Evolutionary conservation across 495 filamentous ascomycete genomes (phyloP).

Genomic region (Daldinia caldariorum): DNA sequence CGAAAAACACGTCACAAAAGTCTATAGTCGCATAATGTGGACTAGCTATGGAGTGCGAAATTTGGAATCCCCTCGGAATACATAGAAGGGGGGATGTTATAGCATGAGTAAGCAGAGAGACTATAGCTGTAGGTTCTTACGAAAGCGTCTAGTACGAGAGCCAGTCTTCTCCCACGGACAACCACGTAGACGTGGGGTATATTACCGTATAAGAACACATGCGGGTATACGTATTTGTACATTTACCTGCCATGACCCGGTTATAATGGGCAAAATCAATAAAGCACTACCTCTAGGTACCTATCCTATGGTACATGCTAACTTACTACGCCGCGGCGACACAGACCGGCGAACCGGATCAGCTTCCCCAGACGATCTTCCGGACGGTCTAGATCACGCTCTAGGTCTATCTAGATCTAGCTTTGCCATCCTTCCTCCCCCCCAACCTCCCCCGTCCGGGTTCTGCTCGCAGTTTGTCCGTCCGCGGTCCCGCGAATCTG

Average conservation of each 20-base stretch:
- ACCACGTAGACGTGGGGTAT: neutral
- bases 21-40: too few species aligned
- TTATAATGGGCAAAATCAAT: neutral
- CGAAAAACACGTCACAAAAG: too few species aligned
- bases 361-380: constrained; percentile 36
- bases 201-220: neutral
- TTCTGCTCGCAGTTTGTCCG: constrained; percentile 11
- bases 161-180: too few species aligned
- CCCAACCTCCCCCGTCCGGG: constrained; percentile 21
- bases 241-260: too few species aligned
- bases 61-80: too few species aligned
- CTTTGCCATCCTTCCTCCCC: neutral
- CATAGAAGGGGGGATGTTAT: too few species aligned
- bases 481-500: constrained; percentile 39
- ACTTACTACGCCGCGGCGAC: constrained; percentile 19
- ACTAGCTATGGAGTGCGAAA: too few species aligned
- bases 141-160: too few species aligned
- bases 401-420: constrained; percentile 45
- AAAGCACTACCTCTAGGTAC: neutral
- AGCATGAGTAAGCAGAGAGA: too few species aligned
- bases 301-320: neutral
- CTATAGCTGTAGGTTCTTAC: too few species aligned
- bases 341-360: constrained; percentile 21
- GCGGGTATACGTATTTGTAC: neutral
- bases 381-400: constrained; percentile 42